Evolutionary conservation across 345 rosid species (phyloP), one percentile per base, ranked within the genome.

Genomic region (Camelina sativa): DNA sequence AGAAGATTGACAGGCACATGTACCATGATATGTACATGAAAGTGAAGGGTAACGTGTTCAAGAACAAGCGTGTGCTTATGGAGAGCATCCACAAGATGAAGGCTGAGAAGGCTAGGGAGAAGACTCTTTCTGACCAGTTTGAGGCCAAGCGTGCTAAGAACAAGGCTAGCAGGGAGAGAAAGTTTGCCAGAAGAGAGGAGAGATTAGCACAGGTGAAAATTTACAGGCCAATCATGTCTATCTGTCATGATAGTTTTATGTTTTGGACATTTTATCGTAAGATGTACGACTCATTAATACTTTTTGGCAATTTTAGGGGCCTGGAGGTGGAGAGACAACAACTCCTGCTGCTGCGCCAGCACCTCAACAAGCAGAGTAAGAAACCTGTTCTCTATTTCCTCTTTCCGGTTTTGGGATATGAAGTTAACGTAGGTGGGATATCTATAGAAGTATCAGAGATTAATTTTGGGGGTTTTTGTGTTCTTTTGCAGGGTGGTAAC

Each of bases 11-110:
- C 87, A 88, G 71, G 80, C 92, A 90, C 60, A 90, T 88, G 88
- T 88, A 86, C 82, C 96, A 90, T 69, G 92, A 90, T 55, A 90
- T 90, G 96, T 88, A 90, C 88, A 88, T 86, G 96, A 86, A 82
- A 79, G 91, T 85, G 58, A 90, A 90, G 70, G 92, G 92, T 79
- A 88, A 87, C 56, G 91, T 86, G 25, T 88, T 88, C 54, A 90
- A 88, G 86, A 90, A 88, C 83, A 90, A 88, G 81, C 72, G 93
- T 43, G 93, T 90, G 50, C 85, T 90, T 41, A 90, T 88, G 96
- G 93, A 90, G 80, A 83, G 88, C 48, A 90, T 88, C 58, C 91
- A 90, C 87, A 90, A 90, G 65, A 78, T 84, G 5, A 88, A 88
- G 87, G 86, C 87, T 52, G 93, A 90, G 73, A 85, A 88, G 80